Base-by-base conservation (phyloP, 768 basidiomycete genomes). In the Mycena chlorophos region DNA sequence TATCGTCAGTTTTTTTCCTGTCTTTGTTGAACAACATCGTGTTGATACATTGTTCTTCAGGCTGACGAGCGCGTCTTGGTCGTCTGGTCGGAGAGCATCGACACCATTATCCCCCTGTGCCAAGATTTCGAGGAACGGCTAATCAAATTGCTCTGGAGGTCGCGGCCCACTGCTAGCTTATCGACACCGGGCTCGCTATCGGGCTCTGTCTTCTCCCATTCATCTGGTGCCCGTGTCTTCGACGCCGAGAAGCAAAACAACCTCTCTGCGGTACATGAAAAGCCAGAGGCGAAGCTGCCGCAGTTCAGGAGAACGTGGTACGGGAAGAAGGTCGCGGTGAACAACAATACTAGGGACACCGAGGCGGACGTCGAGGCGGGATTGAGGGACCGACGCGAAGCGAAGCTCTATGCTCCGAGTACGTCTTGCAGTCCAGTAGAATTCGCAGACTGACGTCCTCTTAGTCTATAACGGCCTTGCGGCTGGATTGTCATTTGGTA, bases 31-130 rank as follows among this genome's bases (percentile, higher is more conserved):
- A 3, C 13, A 20, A n/a, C 16, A 27, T 39, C 20, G 10, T 13
- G 6, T 5, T 13, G n/a, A 37, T 27, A 3, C 37, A 37, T 29
- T 42, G 50, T 51, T 31, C 3, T 49, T 4, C 60, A 88, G 87
- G 83, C 91, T 43, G 88, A 92, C 67, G 92, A 94, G 68, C 83
- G 88, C 34, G 88, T 89, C 17, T 78, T 94, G 52, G 81, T 94
- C 57, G 84, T 94, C 59, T 94, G 91, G 91, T 85, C 87, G 19
- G 88, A 92, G 66, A 80, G 83, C 0, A 77, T 93, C 42, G 89
- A 92, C 65, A 79, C 78, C 61, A 88, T 94, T 68, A 83, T 94
- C 40, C 87, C 88, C 2, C 71, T 80, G 12, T 86, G 82, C 65
- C 80, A 81, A 3, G 89, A 90, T 68, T 87, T 91, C 63, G 88